These are phyloP conservation scores for Tolypocladium guangdongense DNA, from an alignment of 2,329 filamentous ascomycete genomes.

Conservation along the genomic window DNA sequence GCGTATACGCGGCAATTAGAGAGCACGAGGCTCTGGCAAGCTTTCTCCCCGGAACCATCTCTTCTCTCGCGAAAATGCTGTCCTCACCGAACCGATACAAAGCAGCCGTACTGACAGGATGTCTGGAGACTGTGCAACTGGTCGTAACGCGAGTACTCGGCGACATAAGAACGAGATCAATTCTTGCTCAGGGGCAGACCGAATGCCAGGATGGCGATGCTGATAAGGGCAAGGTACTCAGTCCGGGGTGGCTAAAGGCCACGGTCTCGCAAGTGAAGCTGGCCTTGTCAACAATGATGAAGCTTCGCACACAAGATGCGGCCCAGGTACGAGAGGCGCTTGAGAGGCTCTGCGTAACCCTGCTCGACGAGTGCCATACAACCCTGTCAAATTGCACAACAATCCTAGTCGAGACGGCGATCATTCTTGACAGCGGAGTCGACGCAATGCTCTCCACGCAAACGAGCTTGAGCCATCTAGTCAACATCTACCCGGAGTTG, in stretches of 20 bases:
- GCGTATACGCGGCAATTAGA: slow-evolving; percentile 52
- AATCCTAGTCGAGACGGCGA: slow-evolving; percentile 71
- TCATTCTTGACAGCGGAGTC: slow-evolving; percentile 51
- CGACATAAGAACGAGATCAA: slow-evolving; percentile 42
- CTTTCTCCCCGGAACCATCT: slow-evolving; percentile 82
- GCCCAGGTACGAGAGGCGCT: slow-evolving; percentile 58
- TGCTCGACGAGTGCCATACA: slow-evolving; percentile 68
- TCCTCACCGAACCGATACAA: slow-evolving; percentile 53
- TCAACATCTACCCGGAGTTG: slow-evolving; percentile 50
- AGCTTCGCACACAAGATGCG: slow-evolving; percentile 60
- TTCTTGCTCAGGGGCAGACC: slow-evolving; percentile 23
- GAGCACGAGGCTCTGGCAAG: slow-evolving; percentile 68
- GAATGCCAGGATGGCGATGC: slow-evolving; percentile 13
- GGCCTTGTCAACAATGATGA: slow-evolving; percentile 67
- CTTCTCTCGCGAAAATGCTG: slow-evolving; percentile 64
- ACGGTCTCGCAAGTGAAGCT: slow-evolving; percentile 74
- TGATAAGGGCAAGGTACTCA: slow-evolving; percentile 27
- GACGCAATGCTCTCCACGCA: slow-evolving; percentile 27
- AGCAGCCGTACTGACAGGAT: slow-evolving; percentile 48
- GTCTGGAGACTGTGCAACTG: slow-evolving; percentile 45
- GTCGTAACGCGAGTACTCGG: slow-evolving; percentile 45
- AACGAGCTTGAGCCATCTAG: slow-evolving; percentile 49
- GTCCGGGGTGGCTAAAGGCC: slow-evolving; percentile 61
- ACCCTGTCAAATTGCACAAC: slow-evolving; percentile 59
- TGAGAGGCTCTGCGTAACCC: slow-evolving; percentile 56